Evolutionary conservation across 208 protist species (phyloP), one percentile per base, ranked within the genome.

Genomic region (Naegleria gruberi): DNA sequence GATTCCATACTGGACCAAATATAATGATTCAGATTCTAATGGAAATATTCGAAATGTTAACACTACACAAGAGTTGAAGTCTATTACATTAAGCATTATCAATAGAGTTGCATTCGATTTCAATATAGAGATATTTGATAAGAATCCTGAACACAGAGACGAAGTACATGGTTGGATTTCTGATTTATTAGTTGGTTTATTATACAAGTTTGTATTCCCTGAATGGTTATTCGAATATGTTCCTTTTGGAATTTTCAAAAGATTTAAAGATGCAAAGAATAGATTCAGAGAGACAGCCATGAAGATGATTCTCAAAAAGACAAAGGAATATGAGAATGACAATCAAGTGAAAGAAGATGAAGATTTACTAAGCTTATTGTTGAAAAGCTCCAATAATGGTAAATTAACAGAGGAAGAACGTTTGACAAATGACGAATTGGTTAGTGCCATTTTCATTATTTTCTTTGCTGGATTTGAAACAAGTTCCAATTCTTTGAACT

Each of bases 401-500:
- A n/a, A n/a, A n/a, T n/a, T n/a, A n/a, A n/a, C n/a, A n/a, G n/a
- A n/a, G n/a, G n/a, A n/a, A n/a, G n/a, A n/a, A n/a, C n/a, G n/a
- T n/a, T 37, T 77, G 65, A 37, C 65, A 19, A 37, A 37, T 5
- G 65, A 37, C 6, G 65, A 77, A 77, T 77, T 77, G 34, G 26
- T 77, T 37, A 37, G 26, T 37, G 65, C 65, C 8, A 19, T 77
- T 8, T 77, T 77, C 8, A 77, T 77, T 37, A 77, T 77, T n/a
- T 77, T 77, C 65, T 77, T 77, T 77, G 65, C 65, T 15, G 65
- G 65, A 2, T 77, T 77, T 77, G 65, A 77, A 77, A 77, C 65
- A 6, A 37, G 26, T 8, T 37, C 30, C 1, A n/a, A 12, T 37
- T 77, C 65, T 37, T n/a, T 77, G 6, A 77, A 77, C 30, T 77